phyloP scores from a whole-genome alignment of 1,284 basidiomycete species.

The Cryptococcus neoformans region DNA sequence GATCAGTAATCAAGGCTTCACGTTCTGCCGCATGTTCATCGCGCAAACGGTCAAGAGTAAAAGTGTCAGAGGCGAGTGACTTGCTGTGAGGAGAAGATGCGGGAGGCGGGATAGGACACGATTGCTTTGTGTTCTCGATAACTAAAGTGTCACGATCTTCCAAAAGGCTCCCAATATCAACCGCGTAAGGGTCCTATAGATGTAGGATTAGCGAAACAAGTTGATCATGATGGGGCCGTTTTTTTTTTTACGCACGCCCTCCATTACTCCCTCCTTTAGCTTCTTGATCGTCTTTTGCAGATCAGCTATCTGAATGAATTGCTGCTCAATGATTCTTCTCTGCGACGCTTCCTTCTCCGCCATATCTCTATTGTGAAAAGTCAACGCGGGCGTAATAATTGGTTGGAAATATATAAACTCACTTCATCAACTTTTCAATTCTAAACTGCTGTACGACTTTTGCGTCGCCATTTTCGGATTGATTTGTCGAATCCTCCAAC shows the following conservation, averaged over 20 bases:
- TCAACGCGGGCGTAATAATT: background rate
- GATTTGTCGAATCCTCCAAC: slow-evolving; percentile 13
- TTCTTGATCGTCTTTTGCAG: slow-evolving; percentile 28
- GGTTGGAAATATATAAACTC: background rate
- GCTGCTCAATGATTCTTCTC: slow-evolving; percentile 31
- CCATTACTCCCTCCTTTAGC: slow-evolving; percentile 20
- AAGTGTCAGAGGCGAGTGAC: background rate
- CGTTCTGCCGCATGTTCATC: slow-evolving; percentile 31
- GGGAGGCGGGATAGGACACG: slow-evolving; percentile 1
- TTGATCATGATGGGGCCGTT: background rate
- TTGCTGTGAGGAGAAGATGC: background rate
- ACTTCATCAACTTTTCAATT: slow-evolving; percentile 21
- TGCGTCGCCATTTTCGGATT: slow-evolving; percentile 9
- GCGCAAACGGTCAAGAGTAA: slow-evolving; percentile 14
- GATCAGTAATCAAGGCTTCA: slow-evolving; percentile 15
- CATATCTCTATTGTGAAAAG: slow-evolving; percentile 23
- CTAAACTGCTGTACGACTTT: slow-evolving; percentile 9
- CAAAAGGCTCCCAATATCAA: slow-evolving; percentile 13
- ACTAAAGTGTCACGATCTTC: slow-evolving; percentile 6
- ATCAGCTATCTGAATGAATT: slow-evolving; percentile 36
- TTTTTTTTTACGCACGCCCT: slow-evolving; percentile 11
- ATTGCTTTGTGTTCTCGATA: slow-evolving; percentile 3
- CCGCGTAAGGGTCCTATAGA: background rate
- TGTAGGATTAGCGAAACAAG: background rate
- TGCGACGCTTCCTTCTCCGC: slow-evolving; percentile 32